Evolutionary conservation across 2,329 filamentous ascomycete genomes (phyloP).

Genomic region (Neonectria sp.): DNA sequence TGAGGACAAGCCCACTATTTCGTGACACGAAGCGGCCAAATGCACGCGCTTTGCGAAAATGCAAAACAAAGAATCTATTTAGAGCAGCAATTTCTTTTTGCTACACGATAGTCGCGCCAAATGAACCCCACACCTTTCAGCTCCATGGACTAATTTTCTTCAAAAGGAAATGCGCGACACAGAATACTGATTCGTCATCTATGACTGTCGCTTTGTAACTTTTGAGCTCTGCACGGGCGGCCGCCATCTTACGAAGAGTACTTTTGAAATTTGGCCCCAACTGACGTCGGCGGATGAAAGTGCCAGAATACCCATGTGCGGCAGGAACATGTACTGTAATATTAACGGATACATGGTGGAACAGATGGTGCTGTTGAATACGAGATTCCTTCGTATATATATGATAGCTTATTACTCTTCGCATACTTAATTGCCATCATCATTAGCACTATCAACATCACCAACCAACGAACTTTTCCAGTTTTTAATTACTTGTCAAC

Average conservation of each 20-base stretch:
- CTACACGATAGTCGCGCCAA: conserved; percentile 16
- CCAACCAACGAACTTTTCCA: background rate
- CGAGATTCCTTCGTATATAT: background rate
- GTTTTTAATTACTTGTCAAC: background rate
- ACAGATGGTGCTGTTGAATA: background rate
- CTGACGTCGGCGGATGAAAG: background rate
- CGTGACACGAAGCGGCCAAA: background rate
- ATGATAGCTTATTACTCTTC: background rate
- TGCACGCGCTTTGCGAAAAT: background rate
- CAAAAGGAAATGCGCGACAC: background rate
- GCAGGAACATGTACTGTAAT: background rate
- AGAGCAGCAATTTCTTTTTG: background rate
- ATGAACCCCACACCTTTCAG: background rate
- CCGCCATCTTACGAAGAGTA: background rate
- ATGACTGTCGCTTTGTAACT: conserved; percentile 17
- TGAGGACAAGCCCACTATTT: background rate
- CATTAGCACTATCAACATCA: background rate
- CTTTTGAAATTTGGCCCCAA: background rate
- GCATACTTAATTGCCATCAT: background rate
- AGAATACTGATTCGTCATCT: conserved; percentile 12
- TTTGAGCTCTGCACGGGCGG: background rate
- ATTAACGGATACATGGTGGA: conserved; percentile 1
- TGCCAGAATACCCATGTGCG: background rate
- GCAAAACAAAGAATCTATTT: too few species aligned
- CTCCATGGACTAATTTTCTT: conserved; percentile 2